A percentile compares a stretch with the other conserved stretches of the same genome.
These are phyloP conservation scores for Pseudogymnoascus verrucosus DNA, from an alignment of 2,329 filamentous ascomycete genomes.

Conservation along the genomic window DNA sequence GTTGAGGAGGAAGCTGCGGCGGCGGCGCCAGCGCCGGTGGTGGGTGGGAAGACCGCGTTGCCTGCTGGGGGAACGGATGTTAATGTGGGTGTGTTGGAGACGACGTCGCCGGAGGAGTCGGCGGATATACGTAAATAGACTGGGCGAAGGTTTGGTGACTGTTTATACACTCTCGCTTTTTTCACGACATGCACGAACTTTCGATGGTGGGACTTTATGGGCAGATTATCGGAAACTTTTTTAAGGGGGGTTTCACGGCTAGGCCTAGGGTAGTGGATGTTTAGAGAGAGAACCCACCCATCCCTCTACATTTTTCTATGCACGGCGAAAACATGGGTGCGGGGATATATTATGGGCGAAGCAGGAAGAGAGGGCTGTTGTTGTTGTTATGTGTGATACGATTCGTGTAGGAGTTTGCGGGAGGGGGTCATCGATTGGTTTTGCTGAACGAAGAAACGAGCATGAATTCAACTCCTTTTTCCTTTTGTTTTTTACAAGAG, in stretches of 20 bases:
- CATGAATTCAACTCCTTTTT: neutral
- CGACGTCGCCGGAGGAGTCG: neutral
- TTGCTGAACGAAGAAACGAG: conserved; percentile 5
- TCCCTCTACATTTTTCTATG: neutral
- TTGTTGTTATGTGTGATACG: neutral
- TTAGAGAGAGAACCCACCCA: neutral
- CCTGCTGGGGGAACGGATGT: neutral
- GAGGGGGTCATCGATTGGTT: neutral
- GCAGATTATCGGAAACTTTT: neutral
- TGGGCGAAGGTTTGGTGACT: neutral
- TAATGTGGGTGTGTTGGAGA: neutral
- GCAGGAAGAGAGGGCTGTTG: neutral
- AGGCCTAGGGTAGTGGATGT: neutral
- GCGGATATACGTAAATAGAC: neutral
- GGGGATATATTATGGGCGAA: neutral
- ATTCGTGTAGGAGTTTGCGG: neutral
- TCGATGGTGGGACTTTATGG: neutral
- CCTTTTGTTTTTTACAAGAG: neutral
- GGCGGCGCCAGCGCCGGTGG: neutral
- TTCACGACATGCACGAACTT: neutral
- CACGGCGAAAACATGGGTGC: neutral
- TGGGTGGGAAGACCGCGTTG: neutral
- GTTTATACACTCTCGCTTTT: neutral
- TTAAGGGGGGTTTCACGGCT: neutral
- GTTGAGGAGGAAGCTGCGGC: conserved; percentile 23